Evolutionary conservation across 345 rosid genomes (phyloP), one percentile per base, ranked within the genome.

Genomic region (Hibiscus syriacus): DNA sequence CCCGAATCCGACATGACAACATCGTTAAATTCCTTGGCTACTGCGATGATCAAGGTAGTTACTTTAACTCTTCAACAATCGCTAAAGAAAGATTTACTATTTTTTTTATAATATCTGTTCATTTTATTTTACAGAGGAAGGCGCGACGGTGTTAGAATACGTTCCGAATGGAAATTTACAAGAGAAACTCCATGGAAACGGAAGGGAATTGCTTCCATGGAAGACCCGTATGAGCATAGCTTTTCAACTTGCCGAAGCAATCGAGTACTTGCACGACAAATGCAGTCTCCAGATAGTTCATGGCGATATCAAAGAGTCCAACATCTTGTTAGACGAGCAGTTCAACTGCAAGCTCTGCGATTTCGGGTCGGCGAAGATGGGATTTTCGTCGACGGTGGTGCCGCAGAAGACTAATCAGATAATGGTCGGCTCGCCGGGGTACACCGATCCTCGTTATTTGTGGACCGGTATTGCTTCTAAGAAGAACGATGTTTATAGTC

Each of bases 301-400:
- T 19, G 94, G 92, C 0, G 98, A 89, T 78, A 82, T 92, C 71
- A 92, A 92, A 70, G 75, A 95, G 26, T 86, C 98, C 3, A 92
- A 92, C 48, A 72, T 92, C n/a, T 79, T 92, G 1, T 85, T 92
- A 27, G 98, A 89, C 78, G 84, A 83, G 60, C 19, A 70, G 13
- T 80, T 85, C 43, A 87, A 85, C 70, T 72, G 85, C 83, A 90
- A 90, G 83, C 92, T 92, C 5, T 92, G 98, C 62, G 98, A 92
- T 65, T 89, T 92, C 16, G 95, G 96, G 20, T 89, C 81, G 10
- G 92, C 98, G 1, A 92, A 81, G 64, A 85, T 89, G 78, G 98
- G 98, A 1, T 92, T 92, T 62, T 89, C 96, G 0, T 83, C 96
- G 0, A 71, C 78, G 55, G 85, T 90, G 20, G 71, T 72, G 69